A percentile compares a stretch with the other conserved stretches of the same genome.
These are phyloP conservation scores for Pseudogymnoascus sp. DNA, from an alignment of 2,329 filamentous ascomycete species.

Conservation along the genomic window DNA sequence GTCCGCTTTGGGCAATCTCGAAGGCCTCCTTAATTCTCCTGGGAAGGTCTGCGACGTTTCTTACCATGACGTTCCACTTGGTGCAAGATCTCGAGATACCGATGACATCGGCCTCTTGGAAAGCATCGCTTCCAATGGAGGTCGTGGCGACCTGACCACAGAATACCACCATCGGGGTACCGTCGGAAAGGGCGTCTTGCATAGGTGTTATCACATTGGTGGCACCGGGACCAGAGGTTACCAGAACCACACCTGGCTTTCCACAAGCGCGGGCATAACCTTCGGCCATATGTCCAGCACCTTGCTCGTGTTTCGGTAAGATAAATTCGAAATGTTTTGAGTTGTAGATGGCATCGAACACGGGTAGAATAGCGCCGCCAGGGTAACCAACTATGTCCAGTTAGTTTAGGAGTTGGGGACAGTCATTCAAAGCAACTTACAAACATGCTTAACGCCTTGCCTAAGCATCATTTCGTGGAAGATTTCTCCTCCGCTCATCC, in stretches of 20 bases:
- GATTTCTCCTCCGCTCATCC: constrained; percentile 90
- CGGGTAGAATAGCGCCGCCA: constrained; percentile 90
- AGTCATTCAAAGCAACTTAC: constrained; percentile 43
- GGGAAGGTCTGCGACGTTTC: constrained; percentile 86
- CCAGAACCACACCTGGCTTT: constrained; percentile 89
- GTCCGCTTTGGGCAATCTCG: constrained; percentile 90
- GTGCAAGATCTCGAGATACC: constrained; percentile 93
- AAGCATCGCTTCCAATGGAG: constrained; percentile 89
- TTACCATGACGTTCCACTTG: constrained; percentile 99
- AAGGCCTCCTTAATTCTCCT: constrained; percentile 95
- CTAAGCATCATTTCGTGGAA: constrained; percentile 99
- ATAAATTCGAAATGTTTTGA: constrained; percentile 95
- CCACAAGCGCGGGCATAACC: constrained; percentile 92
- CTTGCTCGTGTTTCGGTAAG: constrained; percentile 92
- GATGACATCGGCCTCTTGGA: constrained; percentile 92
- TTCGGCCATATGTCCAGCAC: constrained; percentile 96
- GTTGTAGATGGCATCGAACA: constrained; percentile 98
- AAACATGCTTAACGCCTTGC: constrained; percentile 86
- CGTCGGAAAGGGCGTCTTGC: constrained; percentile 92
- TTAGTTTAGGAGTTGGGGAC: not conserved
- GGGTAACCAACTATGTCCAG: constrained; percentile 68
- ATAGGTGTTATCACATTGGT: constrained; percentile 96
- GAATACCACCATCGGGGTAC: constrained; percentile 94
- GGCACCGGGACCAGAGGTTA: constrained; percentile 92
- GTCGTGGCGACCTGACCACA: constrained; percentile 84